A percentile compares a stretch with the other conserved stretches of the same genome.
Evolutionary conservation across 495 filamentous ascomycete species (phyloP).

Genomic region (Penicillium steckii): DNA sequence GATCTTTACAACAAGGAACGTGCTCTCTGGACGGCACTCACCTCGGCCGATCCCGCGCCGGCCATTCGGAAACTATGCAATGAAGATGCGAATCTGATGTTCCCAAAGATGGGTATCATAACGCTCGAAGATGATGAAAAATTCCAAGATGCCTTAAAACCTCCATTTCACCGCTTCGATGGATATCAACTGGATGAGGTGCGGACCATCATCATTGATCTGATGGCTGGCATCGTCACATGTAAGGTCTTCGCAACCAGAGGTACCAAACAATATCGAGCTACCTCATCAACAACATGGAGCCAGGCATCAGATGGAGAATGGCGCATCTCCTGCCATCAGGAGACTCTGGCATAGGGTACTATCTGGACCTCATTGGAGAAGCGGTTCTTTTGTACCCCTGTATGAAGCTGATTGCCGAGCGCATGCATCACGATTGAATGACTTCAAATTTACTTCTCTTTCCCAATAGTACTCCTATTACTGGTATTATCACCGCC

Average conservation of each 20-base stretch:
- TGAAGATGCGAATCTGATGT: slow-evolving; percentile 36
- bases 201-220: slow-evolving; percentile 41
- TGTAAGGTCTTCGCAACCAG: slow-evolving; percentile 33
- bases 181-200: slow-evolving; percentile 39
- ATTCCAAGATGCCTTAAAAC: slow-evolving; percentile 27
- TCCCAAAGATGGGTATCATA: slow-evolving; percentile 37
- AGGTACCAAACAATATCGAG: slow-evolving; percentile 28
- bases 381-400: neutral
- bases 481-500: too few relatives aligned
- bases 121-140: slow-evolving; percentile 30
- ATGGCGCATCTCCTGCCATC: slow-evolving; percentile 39
- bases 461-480: too few relatives aligned
- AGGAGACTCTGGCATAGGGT: slow-evolving; percentile 35
- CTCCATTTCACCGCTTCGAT: slow-evolving; percentile 46
- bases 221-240: slow-evolving; percentile 44
- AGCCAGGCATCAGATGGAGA: slow-evolving; percentile 46
- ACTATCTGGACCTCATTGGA: neutral
- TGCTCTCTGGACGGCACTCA: slow-evolving; percentile 44
- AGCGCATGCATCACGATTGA: slow-evolving; percentile 18
- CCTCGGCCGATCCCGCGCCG: slow-evolving; percentile 41
- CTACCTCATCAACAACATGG: slow-evolving; percentile 42
- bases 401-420: neutral
- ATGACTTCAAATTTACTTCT: slow-evolving; percentile 5
- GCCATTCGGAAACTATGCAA: slow-evolving; percentile 40
- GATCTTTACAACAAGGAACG: slow-evolving; percentile 42